Conservation (phyloP, 352 stramenopile species). For the Sclerospora graminicola region DNA sequence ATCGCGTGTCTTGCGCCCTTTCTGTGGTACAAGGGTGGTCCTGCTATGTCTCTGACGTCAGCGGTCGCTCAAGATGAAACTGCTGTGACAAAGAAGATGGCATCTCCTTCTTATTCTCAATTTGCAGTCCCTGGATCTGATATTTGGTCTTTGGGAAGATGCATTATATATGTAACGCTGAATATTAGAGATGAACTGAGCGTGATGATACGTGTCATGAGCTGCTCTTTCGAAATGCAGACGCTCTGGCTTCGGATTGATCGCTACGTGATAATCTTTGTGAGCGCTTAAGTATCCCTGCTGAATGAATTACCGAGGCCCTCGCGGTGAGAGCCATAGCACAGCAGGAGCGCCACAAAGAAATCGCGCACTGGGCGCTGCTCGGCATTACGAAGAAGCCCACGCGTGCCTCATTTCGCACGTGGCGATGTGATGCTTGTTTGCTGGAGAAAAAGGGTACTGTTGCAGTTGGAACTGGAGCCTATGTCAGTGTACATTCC, state of each 20-base stretch:
- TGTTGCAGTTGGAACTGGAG: conserved; percentile 48
- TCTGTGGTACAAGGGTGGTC: conserved; percentile 59
- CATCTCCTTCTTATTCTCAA: conserved; percentile 20
- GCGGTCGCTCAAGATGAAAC: conserved; percentile 33
- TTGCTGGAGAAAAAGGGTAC: conserved; percentile 49
- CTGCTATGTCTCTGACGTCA: conserved; percentile 33
- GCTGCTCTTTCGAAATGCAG: conserved; percentile 56
- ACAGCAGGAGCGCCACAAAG: conserved; percentile 40
- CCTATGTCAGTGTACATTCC: conserved; percentile 38
- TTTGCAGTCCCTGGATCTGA: conserved; percentile 15
- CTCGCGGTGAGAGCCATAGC: conserved; percentile 42
- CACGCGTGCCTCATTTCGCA: conserved; percentile 48
- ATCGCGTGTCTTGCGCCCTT: conserved; percentile 49
- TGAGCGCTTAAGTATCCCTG: conserved; percentile 34
- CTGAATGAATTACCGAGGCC: conserved; percentile 61
- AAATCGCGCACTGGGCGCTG: conserved; percentile 72
- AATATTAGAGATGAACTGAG: conserved; percentile 55
- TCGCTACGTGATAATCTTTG: conserved; percentile 40
- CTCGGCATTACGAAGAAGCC: conserved; percentile 44
- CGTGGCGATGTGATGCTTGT: conserved; percentile 50
- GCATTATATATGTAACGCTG: conserved; percentile 70
- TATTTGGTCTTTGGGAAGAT: conserved; percentile 47
- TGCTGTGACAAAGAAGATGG: conserved; percentile 32
- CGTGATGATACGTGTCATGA: conserved; percentile 45
- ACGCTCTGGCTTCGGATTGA: conserved; percentile 29